Evolutionary conservation across 148 eudicot genomes (phyloP).

Genomic region (Arctostaphylos glauca): DNA sequence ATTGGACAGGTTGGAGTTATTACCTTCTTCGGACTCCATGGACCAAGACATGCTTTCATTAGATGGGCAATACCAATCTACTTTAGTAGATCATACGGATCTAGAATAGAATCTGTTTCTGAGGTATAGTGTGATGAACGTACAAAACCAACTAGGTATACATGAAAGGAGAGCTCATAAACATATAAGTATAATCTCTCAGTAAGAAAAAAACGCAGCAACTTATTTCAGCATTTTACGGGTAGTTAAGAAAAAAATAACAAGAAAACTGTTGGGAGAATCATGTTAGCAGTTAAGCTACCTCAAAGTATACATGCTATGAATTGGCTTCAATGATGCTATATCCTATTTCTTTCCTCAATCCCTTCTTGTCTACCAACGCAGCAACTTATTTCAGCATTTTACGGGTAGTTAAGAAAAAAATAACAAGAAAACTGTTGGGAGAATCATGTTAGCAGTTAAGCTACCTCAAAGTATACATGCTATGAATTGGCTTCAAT

Average conservation of each 20-base stretch:
- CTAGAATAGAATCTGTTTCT: too few species aligned
- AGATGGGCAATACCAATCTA: too few species aligned
- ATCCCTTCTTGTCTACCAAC: slow-evolving; percentile 38
- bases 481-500: slow-evolving; percentile 21
- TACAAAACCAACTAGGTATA: neutral
- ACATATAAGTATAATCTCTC: neutral
- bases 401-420: neutral
- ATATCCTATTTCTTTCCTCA: slow-evolving; percentile 48
- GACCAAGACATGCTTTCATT: too few species aligned
- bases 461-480: neutral
- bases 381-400: slow-evolving; percentile 17
- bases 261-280: slow-evolving; percentile 13
- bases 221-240: neutral
- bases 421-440: slow-evolving; percentile 10
- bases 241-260: neutral
- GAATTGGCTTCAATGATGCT: slow-evolving; percentile 34
- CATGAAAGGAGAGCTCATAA: neutral
- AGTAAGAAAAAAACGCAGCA: neutral
- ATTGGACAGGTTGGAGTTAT: too few species aligned
- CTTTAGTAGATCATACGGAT: too few species aligned
- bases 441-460: slow-evolving; percentile 15
- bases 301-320: neutral
- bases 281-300: slow-evolving; percentile 11
- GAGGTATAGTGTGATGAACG: neutral
- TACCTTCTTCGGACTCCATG: too few species aligned